A percentile compares a stretch with the other conserved stretches of the same genome.
These are phyloP conservation scores for Colletotrichum destructivum DNA, from an alignment of 2,329 filamentous ascomycete genomes.

Conservation along the genomic window DNA sequence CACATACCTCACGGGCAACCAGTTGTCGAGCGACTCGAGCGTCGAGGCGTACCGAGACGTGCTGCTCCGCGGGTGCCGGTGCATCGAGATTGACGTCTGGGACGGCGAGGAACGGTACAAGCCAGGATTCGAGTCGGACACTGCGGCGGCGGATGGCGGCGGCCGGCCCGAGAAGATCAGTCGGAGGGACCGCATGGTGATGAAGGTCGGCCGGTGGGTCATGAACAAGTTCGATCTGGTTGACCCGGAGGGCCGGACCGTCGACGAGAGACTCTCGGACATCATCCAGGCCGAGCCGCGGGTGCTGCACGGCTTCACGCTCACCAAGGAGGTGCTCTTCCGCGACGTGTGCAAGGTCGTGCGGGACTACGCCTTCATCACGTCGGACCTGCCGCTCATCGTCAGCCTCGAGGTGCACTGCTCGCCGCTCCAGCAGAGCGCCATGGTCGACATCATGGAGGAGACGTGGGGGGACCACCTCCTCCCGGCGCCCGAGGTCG, in stretches of 20 bases:
- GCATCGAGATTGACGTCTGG: slow-evolving; percentile 96
- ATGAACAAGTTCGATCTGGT: neutral
- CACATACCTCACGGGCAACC: slow-evolving; percentile 91
- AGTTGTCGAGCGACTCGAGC: slow-evolving; percentile 88
- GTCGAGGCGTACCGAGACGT: slow-evolving; percentile 90
- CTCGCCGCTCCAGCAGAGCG: slow-evolving; percentile 81
- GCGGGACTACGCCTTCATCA: slow-evolving; percentile 81
- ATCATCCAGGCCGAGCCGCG: slow-evolving; percentile 72
- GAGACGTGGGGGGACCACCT: slow-evolving; percentile 83
- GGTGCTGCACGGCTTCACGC: slow-evolving; percentile 89
- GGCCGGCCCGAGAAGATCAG: slow-evolving; percentile 63
- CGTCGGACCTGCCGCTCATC: slow-evolving; percentile 85
- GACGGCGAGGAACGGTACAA: slow-evolving; percentile 79
- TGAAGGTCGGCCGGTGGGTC: slow-evolving; percentile 19
- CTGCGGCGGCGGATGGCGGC: slow-evolving; percentile 67
- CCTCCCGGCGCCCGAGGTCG: slow-evolving; percentile 68
- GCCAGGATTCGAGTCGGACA: slow-evolving; percentile 70
- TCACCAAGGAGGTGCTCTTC: slow-evolving; percentile 91
- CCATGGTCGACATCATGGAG: slow-evolving; percentile 94
- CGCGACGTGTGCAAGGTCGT: slow-evolving; percentile 88
- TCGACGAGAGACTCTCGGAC: slow-evolving; percentile 48
- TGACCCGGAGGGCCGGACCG: slow-evolving; percentile 21
- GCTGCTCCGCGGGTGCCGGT: slow-evolving; percentile 87
- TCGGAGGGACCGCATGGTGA: slow-evolving; percentile 8
- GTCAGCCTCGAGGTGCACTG: slow-evolving; percentile 96